phyloP scores from a whole-genome alignment of 306 rosid genomes.

The Cucumis hystrix region DNA sequence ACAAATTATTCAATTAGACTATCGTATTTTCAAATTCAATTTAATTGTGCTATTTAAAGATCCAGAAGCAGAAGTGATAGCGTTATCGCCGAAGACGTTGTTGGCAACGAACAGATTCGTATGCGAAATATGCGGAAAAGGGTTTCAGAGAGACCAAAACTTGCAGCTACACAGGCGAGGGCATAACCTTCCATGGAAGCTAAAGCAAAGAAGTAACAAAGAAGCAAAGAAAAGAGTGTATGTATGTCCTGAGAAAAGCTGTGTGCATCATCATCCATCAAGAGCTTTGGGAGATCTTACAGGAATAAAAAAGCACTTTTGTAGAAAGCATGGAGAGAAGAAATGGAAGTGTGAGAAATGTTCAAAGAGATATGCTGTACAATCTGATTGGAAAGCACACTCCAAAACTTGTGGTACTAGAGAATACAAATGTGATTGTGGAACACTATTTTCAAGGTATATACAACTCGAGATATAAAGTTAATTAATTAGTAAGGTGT shows the following conservation, averaged over 20 bases:
- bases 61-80: conserved; percentile 90
- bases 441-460: conserved; percentile 78
- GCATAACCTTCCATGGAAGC: conserved; percentile 90
- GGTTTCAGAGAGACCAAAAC: conserved; percentile 81
- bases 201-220: conserved; percentile 64
- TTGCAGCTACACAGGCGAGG: conserved; percentile 77
- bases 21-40: too few species aligned
- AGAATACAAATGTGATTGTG: conserved; percentile 84
- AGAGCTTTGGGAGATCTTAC: conserved; percentile 84
- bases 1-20: not conserved
- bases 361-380: conserved; percentile 79
- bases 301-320: conserved; percentile 91
- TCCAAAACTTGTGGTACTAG: conserved; percentile 81
- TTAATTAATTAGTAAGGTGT: too few species aligned
- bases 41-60: not conserved
- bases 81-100: conserved; percentile 70
- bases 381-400: conserved; percentile 88
- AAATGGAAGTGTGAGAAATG: conserved; percentile 89
- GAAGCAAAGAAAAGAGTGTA: conserved; percentile 63
- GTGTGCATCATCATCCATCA: conserved; percentile 67
- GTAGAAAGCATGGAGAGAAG: conserved; percentile 84
- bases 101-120: conserved; percentile 82
- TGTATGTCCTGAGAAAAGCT: conserved; percentile 74
- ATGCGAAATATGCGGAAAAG: conserved; percentile 82
- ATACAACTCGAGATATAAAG: too few species aligned